phyloP scores from a whole-genome alignment of 306 rosid genomes.

The Prunus padus region DNA sequence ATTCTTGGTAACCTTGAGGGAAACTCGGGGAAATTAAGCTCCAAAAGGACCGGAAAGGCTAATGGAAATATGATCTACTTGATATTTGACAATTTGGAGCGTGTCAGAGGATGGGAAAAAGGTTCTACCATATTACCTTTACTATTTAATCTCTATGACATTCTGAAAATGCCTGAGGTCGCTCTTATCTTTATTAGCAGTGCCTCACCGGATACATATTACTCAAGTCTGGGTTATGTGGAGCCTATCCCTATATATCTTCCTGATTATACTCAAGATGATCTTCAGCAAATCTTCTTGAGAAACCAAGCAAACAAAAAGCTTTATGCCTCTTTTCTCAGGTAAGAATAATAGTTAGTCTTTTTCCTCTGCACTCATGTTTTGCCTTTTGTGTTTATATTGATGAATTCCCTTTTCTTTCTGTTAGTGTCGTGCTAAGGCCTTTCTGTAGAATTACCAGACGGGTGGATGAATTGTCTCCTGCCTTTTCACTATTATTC shows the following conservation, averaged over 20 bases:
- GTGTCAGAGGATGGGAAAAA: conserved; percentile 84
- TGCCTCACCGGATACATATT: conserved; percentile 80
- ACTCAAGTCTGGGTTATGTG: conserved; percentile 69
- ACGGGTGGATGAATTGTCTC: conserved; percentile 66
- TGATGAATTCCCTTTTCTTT: conserved; percentile 28
- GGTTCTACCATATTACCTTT: conserved; percentile 67
- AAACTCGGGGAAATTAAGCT: conserved; percentile 34
- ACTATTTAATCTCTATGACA: conserved; percentile 70
- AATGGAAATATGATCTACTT: conserved; percentile 76
- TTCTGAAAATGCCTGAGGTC: conserved; percentile 72
- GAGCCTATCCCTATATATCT: conserved; percentile 74
- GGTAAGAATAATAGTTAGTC: conserved; percentile 38
- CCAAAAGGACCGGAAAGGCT: conserved; percentile 40
- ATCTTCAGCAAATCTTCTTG: conserved; percentile 59
- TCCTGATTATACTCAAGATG: conserved; percentile 74
- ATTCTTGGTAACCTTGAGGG: conserved; percentile 47
- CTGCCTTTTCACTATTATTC: conserved; percentile 56
- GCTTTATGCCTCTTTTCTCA: conserved; percentile 75
- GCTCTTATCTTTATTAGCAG: conserved; percentile 81
- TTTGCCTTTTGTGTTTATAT: conserved; percentile 19
- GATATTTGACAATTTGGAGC: conserved; percentile 81
- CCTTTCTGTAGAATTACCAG: conserved; percentile 73
- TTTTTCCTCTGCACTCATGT: conserved; percentile 2
- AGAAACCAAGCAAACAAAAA: conserved; percentile 61
- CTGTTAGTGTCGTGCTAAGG: conserved; percentile 59